Conservation (phyloP, 2,329 filamentous ascomycete species). For the Trichoderma oligosporum region DNA sequence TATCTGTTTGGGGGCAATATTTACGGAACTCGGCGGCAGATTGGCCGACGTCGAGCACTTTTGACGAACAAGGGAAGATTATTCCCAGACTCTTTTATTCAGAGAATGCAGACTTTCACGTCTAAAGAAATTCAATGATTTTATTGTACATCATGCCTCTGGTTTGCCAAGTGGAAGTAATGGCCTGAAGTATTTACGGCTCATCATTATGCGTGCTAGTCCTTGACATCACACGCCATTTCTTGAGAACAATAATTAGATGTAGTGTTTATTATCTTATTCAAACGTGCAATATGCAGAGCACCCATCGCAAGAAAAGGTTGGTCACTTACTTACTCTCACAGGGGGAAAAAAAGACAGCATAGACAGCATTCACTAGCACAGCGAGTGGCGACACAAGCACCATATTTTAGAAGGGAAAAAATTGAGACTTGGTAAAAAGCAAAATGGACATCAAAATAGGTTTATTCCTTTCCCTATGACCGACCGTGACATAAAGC, state of each 20-base stretch:
- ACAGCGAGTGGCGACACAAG: background rate
- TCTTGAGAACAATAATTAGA: too few species aligned
- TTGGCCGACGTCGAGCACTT: background rate
- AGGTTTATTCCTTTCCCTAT: slow-evolving; percentile 38
- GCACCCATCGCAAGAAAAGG: too few species aligned
- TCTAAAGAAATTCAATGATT: background rate
- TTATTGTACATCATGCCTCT: background rate
- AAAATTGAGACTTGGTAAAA: background rate
- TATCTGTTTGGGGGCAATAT: slow-evolving; percentile 11
- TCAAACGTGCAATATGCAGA: too few species aligned
- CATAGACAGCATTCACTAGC: background rate
- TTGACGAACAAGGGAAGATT: slow-evolving; percentile 1
- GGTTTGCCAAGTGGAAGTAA: background rate
- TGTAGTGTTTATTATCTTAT: too few species aligned
- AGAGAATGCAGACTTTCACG: background rate
- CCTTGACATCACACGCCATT: too few species aligned
- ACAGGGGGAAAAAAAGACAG: background rate
- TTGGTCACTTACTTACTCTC: too few species aligned
- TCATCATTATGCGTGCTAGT: too few species aligned
- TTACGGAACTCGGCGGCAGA: slow-evolving; percentile 5
- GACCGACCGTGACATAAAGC: slow-evolving; percentile 47
- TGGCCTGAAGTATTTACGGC: too few species aligned
- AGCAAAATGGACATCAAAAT: slow-evolving; percentile 31
- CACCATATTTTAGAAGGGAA: background rate
- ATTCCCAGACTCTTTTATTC: background rate